A percentile compares a stretch with the other conserved stretches of the same genome.
Evolutionary conservation across 164 flowering plant species (phyloP).

Genomic region (Piper longum): DNA sequence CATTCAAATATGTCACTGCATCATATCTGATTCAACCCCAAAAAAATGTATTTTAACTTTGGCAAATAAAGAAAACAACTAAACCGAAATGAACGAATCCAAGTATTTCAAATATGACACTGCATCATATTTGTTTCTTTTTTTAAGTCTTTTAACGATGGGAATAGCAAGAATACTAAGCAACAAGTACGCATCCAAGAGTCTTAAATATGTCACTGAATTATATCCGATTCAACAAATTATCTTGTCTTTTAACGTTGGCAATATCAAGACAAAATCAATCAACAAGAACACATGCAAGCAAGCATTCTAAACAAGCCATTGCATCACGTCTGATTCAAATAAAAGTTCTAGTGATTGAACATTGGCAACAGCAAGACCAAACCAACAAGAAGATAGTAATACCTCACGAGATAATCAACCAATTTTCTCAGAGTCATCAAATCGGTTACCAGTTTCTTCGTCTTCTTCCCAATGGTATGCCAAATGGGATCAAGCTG

Average conservation of each 20-base stretch:
- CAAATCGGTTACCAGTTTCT: slow-evolving; percentile 87
- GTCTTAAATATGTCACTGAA: slow-evolving; percentile 88
- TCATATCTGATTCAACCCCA: slow-evolving; percentile 49
- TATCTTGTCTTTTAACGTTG: no score
- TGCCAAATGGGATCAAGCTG: slow-evolving; percentile 99
- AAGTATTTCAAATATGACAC: slow-evolving; percentile 89
- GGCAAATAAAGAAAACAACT: slow-evolving; percentile 13
- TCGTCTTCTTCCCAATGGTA: slow-evolving; percentile 81
- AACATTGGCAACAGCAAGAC: slow-evolving; percentile 12
- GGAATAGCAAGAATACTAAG: slow-evolving; percentile 23
- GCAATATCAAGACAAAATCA: background rate
- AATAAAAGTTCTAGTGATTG: background rate
- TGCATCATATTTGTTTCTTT: slow-evolving; percentile 67
- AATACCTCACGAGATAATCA: slow-evolving; percentile 88
- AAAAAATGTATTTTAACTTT: background rate
- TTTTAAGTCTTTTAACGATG: background rate
- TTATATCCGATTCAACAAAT: slow-evolving; percentile 3
- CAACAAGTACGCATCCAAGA: slow-evolving; percentile 91
- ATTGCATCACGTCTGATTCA: no score
- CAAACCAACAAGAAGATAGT: slow-evolving; percentile 58
- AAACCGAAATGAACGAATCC: slow-evolving; percentile 94
- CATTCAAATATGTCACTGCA: slow-evolving; percentile 86
- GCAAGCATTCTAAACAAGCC: no score
- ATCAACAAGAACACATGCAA: background rate
- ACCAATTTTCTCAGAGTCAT: slow-evolving; percentile 79